A percentile compares a stretch with the other conserved stretches of the same genome.
Evolutionary conservation across 2,329 filamentous ascomycete genomes (phyloP).

Genomic region (Verticillium isaacii): DNA sequence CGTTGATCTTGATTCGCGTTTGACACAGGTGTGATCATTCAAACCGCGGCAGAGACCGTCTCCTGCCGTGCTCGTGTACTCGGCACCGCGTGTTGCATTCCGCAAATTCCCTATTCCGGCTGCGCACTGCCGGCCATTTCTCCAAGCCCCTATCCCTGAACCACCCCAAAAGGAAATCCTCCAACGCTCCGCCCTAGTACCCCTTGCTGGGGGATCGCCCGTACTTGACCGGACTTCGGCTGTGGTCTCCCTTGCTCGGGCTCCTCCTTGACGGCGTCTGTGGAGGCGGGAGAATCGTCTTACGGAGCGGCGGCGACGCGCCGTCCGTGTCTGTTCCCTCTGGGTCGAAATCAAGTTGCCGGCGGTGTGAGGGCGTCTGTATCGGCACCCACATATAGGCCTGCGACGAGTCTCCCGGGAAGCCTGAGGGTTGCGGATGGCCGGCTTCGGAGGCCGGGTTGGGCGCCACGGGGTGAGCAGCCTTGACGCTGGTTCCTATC

Average conservation of each 20-base stretch:
- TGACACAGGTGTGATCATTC: no score
- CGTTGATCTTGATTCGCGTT: no score
- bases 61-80: no score
- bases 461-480: slow-evolving; percentile 16
- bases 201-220: slow-evolving; percentile 32
- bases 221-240: slow-evolving; percentile 42
- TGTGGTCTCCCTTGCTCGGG: slow-evolving; percentile 45
- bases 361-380: slow-evolving; percentile 42
- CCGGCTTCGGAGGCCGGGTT: slow-evolving; percentile 17
- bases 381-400: slow-evolving; percentile 47
- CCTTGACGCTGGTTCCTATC: slow-evolving; percentile 19
- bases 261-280: slow-evolving; percentile 42
- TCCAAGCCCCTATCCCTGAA: neutral
- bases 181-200: slow-evolving; percentile 17
- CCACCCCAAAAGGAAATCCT: neutral
- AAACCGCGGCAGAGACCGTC: no score
- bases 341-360: slow-evolving; percentile 30
- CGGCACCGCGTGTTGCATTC: no score
- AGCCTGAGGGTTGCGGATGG: slow-evolving; percentile 14
- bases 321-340: slow-evolving; percentile 48
- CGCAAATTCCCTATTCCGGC: no score
- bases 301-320: slow-evolving; percentile 36
- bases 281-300: slow-evolving; percentile 35
- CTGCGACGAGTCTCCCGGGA: slow-evolving; percentile 27
- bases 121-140: no score